Evolutionary conservation across 768 basidiomycete species (phyloP).

Genomic region (Lyophyllum atratum): DNA sequence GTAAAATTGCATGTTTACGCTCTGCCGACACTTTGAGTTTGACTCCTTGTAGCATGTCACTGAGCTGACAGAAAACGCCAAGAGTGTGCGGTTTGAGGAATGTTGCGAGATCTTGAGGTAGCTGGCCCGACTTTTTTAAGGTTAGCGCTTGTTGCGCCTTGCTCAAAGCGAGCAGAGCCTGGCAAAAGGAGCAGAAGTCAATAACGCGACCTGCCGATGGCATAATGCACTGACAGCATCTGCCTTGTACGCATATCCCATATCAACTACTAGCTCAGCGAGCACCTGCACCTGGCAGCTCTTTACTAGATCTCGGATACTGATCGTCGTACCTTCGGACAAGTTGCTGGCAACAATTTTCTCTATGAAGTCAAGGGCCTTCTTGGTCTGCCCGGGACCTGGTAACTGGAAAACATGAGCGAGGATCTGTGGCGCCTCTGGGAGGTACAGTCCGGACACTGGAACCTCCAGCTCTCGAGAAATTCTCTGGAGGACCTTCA

Average conservation of each 20-base stretch:
- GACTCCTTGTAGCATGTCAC: conserved; percentile 83
- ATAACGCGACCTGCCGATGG: not conserved
- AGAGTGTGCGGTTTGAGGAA: conserved; percentile 81
- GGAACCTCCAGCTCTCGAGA: conserved; percentile 48
- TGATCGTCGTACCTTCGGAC: conserved; percentile 36
- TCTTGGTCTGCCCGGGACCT: conserved; percentile 53
- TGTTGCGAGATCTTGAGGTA: conserved; percentile 43
- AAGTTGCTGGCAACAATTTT: conserved; percentile 52
- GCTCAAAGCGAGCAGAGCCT: conserved; percentile 39
- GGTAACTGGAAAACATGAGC: conserved; percentile 67
- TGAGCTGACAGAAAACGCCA: conserved; percentile 82
- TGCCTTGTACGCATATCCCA: conserved; percentile 69
- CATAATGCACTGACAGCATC: conserved; percentile 41
- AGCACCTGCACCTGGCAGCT: conserved; percentile 71
- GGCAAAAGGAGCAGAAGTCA: not conserved
- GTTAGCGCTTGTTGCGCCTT: conserved; percentile 49
- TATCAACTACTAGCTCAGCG: conserved; percentile 70
- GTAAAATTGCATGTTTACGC: conserved; percentile 76
- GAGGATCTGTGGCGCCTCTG: conserved; percentile 61
- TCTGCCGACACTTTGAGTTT: conserved; percentile 71
- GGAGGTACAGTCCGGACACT: conserved; percentile 52
- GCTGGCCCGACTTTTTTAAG: conserved; percentile 22
- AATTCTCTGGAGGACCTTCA: conserved; percentile 61
- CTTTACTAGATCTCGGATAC: conserved; percentile 56
- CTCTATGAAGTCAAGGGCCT: conserved; percentile 63